These are phyloP conservation scores for Malus sylvestris DNA, from an alignment of 306 rosid genomes.

Conservation along the genomic window DNA sequence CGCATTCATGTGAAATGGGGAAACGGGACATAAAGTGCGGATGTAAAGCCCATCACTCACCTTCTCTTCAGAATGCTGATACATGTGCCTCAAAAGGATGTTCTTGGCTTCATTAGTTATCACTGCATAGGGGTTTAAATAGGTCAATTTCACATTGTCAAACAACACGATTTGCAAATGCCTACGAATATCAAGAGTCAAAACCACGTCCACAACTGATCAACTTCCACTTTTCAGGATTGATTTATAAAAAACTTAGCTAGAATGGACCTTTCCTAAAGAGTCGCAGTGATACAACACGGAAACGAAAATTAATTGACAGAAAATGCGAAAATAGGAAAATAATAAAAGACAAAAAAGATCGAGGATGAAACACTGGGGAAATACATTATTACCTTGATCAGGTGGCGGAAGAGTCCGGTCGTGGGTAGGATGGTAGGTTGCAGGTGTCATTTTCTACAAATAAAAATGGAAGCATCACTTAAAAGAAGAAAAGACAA, in stretches of 20 bases:
- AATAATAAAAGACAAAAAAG: neutral
- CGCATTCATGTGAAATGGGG: neutral
- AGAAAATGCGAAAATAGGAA: neutral
- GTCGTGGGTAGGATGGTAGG: slow-evolving; percentile 82
- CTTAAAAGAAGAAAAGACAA: slow-evolving; percentile 6
- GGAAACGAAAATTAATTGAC: neutral
- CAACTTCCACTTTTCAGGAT: neutral
- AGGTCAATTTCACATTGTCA: slow-evolving; percentile 6
- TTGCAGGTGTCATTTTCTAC: slow-evolving; percentile 65
- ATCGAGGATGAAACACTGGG: neutral
- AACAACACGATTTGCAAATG: neutral
- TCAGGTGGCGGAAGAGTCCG: slow-evolving; percentile 78
- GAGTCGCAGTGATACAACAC: neutral
- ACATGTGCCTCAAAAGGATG: slow-evolving; percentile 77
- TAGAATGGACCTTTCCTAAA: neutral
- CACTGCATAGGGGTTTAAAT: slow-evolving; percentile 44
- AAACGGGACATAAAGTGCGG: neutral
- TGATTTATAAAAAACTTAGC: neutral
- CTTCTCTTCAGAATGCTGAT: slow-evolving; percentile 56
- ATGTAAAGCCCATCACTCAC: slow-evolving; percentile 12
- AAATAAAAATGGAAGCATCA: slow-evolving; percentile 11
- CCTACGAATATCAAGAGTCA: neutral
- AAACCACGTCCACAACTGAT: neutral
- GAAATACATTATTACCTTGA: slow-evolving; percentile 53
- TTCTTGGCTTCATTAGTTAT: slow-evolving; percentile 66